Conservation (phyloP, 495 filamentous ascomycete genomes). For the Letharia lupina region DNA sequence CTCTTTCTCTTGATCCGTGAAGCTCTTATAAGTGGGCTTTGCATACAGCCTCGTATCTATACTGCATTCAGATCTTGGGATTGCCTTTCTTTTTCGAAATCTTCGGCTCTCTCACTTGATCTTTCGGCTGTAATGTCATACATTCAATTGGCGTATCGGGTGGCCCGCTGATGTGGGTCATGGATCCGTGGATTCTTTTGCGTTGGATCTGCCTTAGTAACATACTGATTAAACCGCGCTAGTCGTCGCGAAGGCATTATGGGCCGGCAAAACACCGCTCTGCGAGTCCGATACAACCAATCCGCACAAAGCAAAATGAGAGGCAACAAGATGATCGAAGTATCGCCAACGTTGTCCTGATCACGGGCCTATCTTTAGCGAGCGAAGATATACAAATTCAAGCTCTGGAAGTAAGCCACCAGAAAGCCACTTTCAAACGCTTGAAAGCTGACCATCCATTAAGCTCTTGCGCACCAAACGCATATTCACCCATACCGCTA, state of each 20-base stretch:
- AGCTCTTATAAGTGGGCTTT: neutral
- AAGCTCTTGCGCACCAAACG: conserved; percentile 74
- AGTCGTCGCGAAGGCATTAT: neutral
- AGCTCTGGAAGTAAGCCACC: conserved; percentile 54
- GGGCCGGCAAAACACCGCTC: neutral
- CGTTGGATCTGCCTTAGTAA: neutral
- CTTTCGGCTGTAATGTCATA: neutral
- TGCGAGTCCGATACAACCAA: neutral
- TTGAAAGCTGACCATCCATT: conserved; percentile 3
- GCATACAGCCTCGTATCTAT: neutral
- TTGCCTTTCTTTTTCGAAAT: neutral
- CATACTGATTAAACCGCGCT: neutral
- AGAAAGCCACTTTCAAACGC: neutral
- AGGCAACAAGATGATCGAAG: conserved; percentile 25
- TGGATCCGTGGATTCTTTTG: neutral
- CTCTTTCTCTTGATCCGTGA: neutral
- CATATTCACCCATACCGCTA: conserved; percentile 61
- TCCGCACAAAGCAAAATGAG: neutral
- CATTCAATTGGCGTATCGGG: neutral
- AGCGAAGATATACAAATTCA: conserved; percentile 72
- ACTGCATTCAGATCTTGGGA: neutral
- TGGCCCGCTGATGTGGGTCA: neutral
- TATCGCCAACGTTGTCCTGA: conserved; percentile 75
- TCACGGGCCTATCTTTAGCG: conserved; percentile 66
- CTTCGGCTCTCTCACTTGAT: neutral